These are phyloP conservation scores for Grigorovia transvaalensis DNA, from an alignment of 805 yeast species.

Conservation along the genomic window DNA sequence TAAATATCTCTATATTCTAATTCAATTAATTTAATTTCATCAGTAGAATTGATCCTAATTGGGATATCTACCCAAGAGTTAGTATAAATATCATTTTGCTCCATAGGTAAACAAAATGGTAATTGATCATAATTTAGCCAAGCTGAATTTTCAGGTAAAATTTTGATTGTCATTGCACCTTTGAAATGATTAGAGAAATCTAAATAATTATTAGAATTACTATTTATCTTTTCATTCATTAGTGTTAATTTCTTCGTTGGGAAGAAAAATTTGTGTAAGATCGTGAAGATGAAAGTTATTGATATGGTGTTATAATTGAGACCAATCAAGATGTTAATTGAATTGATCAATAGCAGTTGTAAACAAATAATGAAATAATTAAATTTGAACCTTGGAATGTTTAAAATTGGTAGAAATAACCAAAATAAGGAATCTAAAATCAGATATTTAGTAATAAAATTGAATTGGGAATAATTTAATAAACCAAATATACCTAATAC, in stretches of 20 bases:
- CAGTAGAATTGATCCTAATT: constrained; percentile 68
- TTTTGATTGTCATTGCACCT: constrained; percentile 79
- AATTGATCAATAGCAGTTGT: constrained; percentile 38
- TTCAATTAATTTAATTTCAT: constrained; percentile 57
- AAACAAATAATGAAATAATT: constrained; percentile 43
- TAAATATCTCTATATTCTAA: constrained; percentile 49
- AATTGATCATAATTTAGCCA: constrained; percentile 64
- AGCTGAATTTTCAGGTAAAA: constrained; percentile 86
- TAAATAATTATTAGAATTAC: constrained; percentile 7
- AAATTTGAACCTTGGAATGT: constrained; percentile 66
- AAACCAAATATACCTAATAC: constrained; percentile 18
- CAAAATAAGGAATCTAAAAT: constrained; percentile 62
- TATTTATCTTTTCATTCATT: constrained; percentile 36
- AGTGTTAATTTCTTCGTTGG: constrained; percentile 38
- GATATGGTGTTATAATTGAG: constrained; percentile 38
- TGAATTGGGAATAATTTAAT: constrained; percentile 36
- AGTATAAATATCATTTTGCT: constrained; percentile 5
- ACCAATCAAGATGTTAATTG: constrained; percentile 44
- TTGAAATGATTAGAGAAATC: constrained; percentile 47
- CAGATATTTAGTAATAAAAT: constrained; percentile 60
- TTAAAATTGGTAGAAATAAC: constrained; percentile 60
- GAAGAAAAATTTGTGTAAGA: constrained; percentile 32
- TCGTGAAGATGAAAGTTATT: constrained; percentile 29
- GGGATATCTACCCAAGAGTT: constrained; percentile 38
- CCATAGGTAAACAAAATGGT: constrained; percentile 47